Conservation (phyloP, 1,139 yeast species). For the Debaryomyces coudertii region DNA sequence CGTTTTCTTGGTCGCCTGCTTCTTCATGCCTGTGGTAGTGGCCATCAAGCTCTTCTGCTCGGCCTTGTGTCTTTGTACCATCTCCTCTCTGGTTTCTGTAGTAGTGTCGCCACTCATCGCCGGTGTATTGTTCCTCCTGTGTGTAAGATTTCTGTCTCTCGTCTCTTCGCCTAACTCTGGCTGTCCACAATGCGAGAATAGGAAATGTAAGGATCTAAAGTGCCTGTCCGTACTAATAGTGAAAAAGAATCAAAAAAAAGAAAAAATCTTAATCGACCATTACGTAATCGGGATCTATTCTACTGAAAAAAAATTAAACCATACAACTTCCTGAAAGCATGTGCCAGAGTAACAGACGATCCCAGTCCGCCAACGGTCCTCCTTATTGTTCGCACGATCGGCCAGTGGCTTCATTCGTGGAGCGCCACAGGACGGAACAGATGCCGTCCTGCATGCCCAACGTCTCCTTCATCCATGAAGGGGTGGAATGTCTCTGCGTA, state of each 20-base stretch:
- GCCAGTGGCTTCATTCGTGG: not conserved
- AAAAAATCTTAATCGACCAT: not conserved
- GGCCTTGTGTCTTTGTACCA: conserved; percentile 65
- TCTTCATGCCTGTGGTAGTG: conserved; percentile 72
- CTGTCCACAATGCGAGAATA: not conserved
- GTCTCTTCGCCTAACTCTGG: not conserved
- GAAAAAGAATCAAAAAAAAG: not conserved
- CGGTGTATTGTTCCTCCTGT: not conserved
- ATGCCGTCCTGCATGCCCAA: not conserved
- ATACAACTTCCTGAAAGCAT: not conserved
- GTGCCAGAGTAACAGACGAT: conserved; percentile 1
- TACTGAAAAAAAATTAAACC: not conserved
- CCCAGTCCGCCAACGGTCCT: not conserved
- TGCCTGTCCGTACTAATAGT: not conserved
- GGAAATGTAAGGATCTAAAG: not conserved
- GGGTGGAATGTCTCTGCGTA: not conserved
- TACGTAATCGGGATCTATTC: not conserved
- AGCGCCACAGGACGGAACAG: not conserved
- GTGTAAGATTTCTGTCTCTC: not conserved
- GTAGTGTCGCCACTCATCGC: not conserved
- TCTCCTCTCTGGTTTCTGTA: conserved; percentile 26
- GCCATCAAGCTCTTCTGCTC: conserved; percentile 70
- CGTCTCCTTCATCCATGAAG: not conserved
- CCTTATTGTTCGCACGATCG: not conserved
- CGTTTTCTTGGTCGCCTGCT: conserved; percentile 81